phyloP scores from a whole-genome alignment of 805 yeast genomes.

The Hanseniaspora guilliermondii region DNA sequence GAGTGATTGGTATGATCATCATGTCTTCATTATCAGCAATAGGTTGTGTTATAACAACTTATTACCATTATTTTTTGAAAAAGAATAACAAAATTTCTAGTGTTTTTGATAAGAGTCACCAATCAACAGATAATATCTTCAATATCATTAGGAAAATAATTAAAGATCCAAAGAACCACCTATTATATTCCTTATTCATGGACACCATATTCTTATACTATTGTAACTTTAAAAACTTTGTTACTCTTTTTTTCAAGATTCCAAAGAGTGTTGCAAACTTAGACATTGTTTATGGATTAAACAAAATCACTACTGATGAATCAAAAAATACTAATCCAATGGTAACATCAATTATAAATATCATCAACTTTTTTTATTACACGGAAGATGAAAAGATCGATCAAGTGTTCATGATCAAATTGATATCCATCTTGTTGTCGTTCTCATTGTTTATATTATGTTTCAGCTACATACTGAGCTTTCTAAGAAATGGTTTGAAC shows the following conservation, averaged over 20 bases:
- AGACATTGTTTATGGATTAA: constrained; percentile 8
- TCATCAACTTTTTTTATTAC: constrained; percentile 10
- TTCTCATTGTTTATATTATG: constrained; percentile 8
- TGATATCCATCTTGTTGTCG: constrained; percentile 4
- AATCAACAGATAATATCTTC: neutral
- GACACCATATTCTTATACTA: constrained; percentile 4
- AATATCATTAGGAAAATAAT: neutral
- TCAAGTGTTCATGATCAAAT: constrained; percentile 3
- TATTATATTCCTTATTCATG: neutral
- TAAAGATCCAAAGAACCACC: neutral
- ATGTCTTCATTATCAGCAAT: constrained; percentile 11
- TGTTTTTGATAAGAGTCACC: neutral
- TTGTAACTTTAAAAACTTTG: constrained; percentile 10
- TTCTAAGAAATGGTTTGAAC: constrained; percentile 8
- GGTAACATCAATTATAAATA: constrained; percentile 4
- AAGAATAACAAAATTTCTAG: neutral
- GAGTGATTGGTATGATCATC: constrained; percentile 1
- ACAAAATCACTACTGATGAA: constrained; percentile 1
- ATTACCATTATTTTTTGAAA: constrained; percentile 6
- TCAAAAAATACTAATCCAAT: neutral
- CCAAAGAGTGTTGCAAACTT: constrained; percentile 7
- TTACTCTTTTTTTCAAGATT: constrained; percentile 6
- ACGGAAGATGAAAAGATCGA: constrained; percentile 8
- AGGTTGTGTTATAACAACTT: constrained; percentile 12
- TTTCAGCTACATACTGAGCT: constrained; percentile 10